Evolutionary conservation across 371 early-diverging fungal species (phyloP), one percentile per base, ranked within the genome.

Genomic region (Choanephora cucurbitarum): DNA sequence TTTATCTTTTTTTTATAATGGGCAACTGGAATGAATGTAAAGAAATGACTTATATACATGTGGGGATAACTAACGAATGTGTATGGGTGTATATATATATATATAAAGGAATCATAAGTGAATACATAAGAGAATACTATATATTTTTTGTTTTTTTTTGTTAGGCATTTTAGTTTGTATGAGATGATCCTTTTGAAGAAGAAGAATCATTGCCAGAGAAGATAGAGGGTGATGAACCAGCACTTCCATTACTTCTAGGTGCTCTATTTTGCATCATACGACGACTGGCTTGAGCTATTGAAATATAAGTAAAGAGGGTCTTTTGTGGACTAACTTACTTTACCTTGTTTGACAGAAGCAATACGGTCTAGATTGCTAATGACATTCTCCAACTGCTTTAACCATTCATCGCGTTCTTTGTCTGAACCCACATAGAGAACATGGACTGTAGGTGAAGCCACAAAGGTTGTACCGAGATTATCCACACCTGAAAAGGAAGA

Each of bases 401-500:
- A 8, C 76, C 76, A 75, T 23, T 57, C 52, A 2, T 65, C 55
- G 39, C 70, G 58, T 47, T 70, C 72, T 54, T 58, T 50, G 14
- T 60, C 52, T 13, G 61, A 65, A 10, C 60, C 58, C 9, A 68
- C 49, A 44, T 66, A 54, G 6, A 75, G 40, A 15, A 75, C 52
- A 62, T 70, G 68, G 13, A 51, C 45, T 4, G 72, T 64, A 15
- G 76, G 50, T 8, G 70, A 28, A 44, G 57, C 70, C 53, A 75
- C 63, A 55, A 63, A 70, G 5, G 76, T 75, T 5, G 72, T 63
- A 21, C 72, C 72, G 8, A 75, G 33, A 7, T 67, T 72, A 49
- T 75, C 76, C 1, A 75, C 67, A 19, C 76, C 76, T 8, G 70
- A 60, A 33, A 70, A 61, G 3, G 72, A 72, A 5, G 70, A 66